These are phyloP conservation scores for Leccinum pallidistipes DNA, from an alignment of 1,284 basidiomycete species.

Conservation along the genomic window DNA sequence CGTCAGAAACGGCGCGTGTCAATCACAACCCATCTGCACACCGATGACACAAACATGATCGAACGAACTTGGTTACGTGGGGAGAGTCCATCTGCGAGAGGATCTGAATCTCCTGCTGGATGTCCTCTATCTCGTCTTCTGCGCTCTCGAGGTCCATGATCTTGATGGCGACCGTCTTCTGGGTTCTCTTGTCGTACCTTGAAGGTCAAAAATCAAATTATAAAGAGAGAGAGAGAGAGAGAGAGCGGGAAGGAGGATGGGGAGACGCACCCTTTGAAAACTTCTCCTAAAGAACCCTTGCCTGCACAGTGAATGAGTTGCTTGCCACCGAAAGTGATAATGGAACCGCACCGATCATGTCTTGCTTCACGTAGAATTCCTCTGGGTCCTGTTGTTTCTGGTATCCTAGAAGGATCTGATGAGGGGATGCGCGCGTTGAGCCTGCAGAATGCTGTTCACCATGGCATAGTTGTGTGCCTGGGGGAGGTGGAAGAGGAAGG, in stretches of 20 bases:
- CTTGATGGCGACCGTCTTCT: constrained; percentile 95
- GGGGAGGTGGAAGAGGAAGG: background rate
- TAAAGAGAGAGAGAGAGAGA: background rate
- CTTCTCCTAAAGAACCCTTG: constrained; percentile 96
- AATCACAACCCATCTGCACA: constrained; percentile 31
- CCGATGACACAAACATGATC: constrained; percentile 22
- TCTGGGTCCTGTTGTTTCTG: constrained; percentile 80
- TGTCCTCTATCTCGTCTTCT: constrained; percentile 99
- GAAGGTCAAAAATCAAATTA: background rate
- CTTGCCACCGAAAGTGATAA: constrained; percentile 3
- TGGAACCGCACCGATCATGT: constrained; percentile 79
- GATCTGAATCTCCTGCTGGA: constrained; percentile 98
- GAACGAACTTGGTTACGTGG: constrained; percentile 87
- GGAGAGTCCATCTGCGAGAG: constrained; percentile 96
- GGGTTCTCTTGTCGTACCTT: constrained; percentile 90
- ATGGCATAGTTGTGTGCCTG: constrained; percentile 14
- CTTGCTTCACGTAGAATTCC: constrained; percentile 94
- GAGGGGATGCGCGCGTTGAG: constrained; percentile 5
- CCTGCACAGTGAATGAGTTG: constrained; percentile 45
- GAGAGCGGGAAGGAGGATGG: background rate
- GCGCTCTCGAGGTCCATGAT: constrained; percentile 98
- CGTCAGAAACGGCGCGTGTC: constrained; percentile 24
- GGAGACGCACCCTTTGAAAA: constrained; percentile 84
- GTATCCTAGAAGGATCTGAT: constrained; percentile 49
- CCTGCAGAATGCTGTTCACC: constrained; percentile 15